A percentile compares a stretch with the other conserved stretches of the same genome.
These are phyloP conservation scores for Petunia axillaris DNA, from an alignment of 257 asterid species.

Conservation along the genomic window DNA sequence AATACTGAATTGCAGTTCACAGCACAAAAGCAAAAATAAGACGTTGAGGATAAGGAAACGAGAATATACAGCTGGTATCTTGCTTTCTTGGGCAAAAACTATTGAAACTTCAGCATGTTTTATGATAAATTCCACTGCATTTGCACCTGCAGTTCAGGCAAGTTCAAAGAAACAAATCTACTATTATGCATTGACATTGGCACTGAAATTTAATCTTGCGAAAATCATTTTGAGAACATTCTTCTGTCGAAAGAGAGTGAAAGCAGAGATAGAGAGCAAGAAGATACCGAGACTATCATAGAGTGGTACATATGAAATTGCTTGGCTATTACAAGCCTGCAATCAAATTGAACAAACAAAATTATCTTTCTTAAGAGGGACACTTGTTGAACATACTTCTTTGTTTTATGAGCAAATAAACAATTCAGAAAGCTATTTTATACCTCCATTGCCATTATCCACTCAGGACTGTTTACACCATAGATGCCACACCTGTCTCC, in stretches of 20 bases:
- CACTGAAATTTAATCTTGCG: not conserved
- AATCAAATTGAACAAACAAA: constrained; percentile 26
- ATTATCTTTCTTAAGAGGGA: not conserved
- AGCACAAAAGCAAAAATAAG: not conserved
- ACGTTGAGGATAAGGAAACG: constrained; percentile 13
- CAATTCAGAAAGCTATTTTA: not conserved
- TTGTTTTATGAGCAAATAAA: not conserved
- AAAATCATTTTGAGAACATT: not conserved
- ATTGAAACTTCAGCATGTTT: constrained; percentile 90
- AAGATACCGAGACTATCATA: constrained; percentile 86
- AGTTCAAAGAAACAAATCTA: not conserved
- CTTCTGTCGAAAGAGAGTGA: not conserved
- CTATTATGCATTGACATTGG: not conserved
- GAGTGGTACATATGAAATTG: constrained; percentile 77
- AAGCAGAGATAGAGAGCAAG: not conserved
- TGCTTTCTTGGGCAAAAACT: constrained; percentile 79
- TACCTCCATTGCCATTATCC: constrained; percentile 96
- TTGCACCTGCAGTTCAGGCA: constrained; percentile 61
- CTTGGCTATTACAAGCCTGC: constrained; percentile 90
- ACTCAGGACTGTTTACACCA: constrained; percentile 83
- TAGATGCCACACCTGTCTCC: constrained; percentile 90
- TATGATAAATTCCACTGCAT: constrained; percentile 93
- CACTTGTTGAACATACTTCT: not conserved
- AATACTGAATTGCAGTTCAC: not conserved
- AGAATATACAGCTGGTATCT: constrained; percentile 58